Base-by-base conservation (phyloP, 108 stramenopile genomes). In the Schizochytrium sp. region DNA sequence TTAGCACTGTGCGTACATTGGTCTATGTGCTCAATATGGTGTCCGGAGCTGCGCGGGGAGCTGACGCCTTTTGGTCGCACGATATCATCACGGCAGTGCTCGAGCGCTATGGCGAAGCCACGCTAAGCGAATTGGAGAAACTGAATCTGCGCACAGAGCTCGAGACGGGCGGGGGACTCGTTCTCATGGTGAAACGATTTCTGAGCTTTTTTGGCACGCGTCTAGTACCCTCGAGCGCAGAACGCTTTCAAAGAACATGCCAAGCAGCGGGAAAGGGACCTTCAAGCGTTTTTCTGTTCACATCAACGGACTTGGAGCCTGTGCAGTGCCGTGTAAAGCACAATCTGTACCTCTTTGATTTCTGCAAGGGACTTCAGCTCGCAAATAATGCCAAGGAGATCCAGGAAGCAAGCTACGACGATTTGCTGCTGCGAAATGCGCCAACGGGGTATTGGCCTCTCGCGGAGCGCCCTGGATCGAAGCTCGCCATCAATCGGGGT, bases 401-500 rank as follows among this genome's bases (percentile, higher is more conserved):
- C 29, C 58, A 72, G 16, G 23, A 25, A 5, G 48, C 29, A 8
- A 87, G 41, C 29, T 91, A 89, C 91, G 48, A 88, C 34, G 57
- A 59, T 10, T 5, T 59, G 28, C 41, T 88, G 23, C 53, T 90
- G 55, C 58, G n/a, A 0, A 21, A 58, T 58, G 58, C 87, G 29
- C 89, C 89, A 4, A 57, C 89, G 25, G 29, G 83, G 6, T 91
- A 90, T 72, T 88, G 69, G 72, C 44, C 60, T 14, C 88, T 92
- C 14, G 60, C 88, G 48, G 92, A 93, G 87, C 90, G 93, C 44
- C 89, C 55, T 58, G 93, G 93, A 5, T 60, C 89, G 23, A 72
- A 58, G 29, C 45, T 92, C 14, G 92, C 93, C 18, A 88, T 90
- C 55, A 93, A 93, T 90, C 91, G 87, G 23, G 93, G 93, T 41